Conservation (phyloP, 768 basidiomycete species). For the Trichaptum fuscoviolaceum region DNA sequence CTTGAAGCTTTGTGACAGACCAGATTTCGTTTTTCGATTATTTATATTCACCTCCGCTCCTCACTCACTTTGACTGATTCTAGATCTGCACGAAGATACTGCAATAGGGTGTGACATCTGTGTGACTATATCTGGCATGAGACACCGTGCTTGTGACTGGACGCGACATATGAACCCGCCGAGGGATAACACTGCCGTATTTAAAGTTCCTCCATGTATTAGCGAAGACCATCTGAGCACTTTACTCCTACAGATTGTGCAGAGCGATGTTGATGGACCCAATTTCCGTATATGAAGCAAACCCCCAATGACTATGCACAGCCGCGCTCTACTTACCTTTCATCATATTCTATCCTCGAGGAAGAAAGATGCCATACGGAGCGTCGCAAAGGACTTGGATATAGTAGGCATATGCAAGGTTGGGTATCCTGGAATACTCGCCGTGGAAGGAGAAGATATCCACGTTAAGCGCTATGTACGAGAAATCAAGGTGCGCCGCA, state of each 20-base stretch:
- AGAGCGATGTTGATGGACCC: too few species aligned
- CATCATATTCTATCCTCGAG: neutral
- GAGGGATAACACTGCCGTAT: too few species aligned
- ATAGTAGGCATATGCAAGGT: neutral
- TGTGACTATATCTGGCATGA: neutral
- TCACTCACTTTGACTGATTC: too few species aligned
- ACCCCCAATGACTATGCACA: neutral
- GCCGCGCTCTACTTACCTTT: neutral
- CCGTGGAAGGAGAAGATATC: neutral
- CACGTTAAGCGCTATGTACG: neutral
- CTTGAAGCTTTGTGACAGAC: too few species aligned
- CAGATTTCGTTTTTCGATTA: too few species aligned
- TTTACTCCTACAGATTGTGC: too few species aligned
- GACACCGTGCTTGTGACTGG: neutral
- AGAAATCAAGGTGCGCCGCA: neutral
- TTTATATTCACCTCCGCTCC: too few species aligned
- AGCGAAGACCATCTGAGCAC: too few species aligned
- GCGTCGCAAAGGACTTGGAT: neutral
- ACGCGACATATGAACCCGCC: neutral
- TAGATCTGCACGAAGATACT: too few species aligned
- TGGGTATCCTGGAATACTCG: neutral
- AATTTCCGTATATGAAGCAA: neutral
- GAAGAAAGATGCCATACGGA: neutral
- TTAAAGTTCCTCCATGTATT: too few species aligned
- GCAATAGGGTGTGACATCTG: neutral